phyloP scores from a whole-genome alignment of 306 rosid species.

The Ammopiptanthus mongolicus region DNA sequence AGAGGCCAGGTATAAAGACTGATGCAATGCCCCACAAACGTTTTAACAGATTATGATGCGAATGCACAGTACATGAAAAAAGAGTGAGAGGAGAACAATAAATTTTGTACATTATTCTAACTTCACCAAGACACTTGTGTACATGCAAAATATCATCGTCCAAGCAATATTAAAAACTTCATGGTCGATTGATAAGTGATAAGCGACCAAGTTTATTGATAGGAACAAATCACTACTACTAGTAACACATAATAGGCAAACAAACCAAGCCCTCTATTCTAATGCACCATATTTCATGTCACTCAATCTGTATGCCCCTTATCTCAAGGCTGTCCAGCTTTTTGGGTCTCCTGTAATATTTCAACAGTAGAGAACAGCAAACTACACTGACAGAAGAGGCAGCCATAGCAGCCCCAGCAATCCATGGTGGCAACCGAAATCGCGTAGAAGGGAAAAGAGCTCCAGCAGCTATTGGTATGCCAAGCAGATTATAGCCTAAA shows the following conservation, averaged over 20 bases:
- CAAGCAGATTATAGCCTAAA: slow-evolving; percentile 68
- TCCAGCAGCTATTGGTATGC: slow-evolving; percentile 73
- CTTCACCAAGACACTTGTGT: neutral
- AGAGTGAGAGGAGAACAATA: neutral
- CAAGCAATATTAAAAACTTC: slow-evolving; percentile 6
- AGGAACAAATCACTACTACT: neutral
- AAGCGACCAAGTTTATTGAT: neutral
- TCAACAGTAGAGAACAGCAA: slow-evolving; percentile 62
- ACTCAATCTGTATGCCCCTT: slow-evolving; percentile 29
- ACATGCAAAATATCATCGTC: neutral
- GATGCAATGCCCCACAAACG: no score
- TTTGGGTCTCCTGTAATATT: slow-evolving; percentile 55
- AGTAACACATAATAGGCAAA: neutral
- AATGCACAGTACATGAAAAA: neutral
- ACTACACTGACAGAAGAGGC: slow-evolving; percentile 84
- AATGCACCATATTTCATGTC: neutral
- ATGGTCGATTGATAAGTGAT: neutral
- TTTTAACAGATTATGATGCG: no score
- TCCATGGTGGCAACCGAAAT: slow-evolving; percentile 71
- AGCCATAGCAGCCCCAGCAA: slow-evolving; percentile 92
- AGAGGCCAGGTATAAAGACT: neutral
- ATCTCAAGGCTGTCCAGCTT: slow-evolving; percentile 50
- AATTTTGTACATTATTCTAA: neutral
- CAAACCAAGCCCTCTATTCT: neutral
- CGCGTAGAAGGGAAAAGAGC: slow-evolving; percentile 51